These are phyloP conservation scores for Eremothecium sinecaudum DNA, from an alignment of 1,139 yeast genomes.

Conservation along the genomic window DNA sequence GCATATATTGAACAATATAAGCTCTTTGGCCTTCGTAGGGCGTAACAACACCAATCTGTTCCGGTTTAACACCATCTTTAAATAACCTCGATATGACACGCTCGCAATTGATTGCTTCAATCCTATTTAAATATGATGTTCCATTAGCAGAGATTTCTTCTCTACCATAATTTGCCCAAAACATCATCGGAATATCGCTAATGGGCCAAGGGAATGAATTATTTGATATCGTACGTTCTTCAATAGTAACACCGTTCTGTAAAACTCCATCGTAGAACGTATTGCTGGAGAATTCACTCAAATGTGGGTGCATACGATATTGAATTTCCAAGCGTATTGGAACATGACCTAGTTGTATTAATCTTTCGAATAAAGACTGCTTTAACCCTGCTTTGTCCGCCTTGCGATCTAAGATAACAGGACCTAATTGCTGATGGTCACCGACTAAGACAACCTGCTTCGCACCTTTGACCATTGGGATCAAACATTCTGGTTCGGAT, in stretches of 20 bases:
- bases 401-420: constrained; percentile 68
- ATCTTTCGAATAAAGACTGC: constrained; percentile 78
- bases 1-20: constrained; percentile 70
- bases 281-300: constrained; percentile 82
- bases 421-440: constrained; percentile 92
- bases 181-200: constrained; percentile 78
- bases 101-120: constrained; percentile 88
- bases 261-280: constrained; percentile 89
- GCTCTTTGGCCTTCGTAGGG: constrained; percentile 95
- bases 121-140: constrained; percentile 74
- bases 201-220: constrained; percentile 87
- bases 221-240: constrained; percentile 49
- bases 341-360: constrained; percentile 73
- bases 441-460: constrained; percentile 86
- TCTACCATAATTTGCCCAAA: constrained; percentile 84
- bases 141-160: constrained; percentile 84
- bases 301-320: constrained; percentile 87
- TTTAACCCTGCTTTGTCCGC: constrained; percentile 82
- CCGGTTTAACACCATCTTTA: constrained; percentile 69
- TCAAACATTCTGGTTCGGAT: constrained; percentile 81
- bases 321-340: constrained; percentile 87
- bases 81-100: constrained; percentile 65
- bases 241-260: constrained; percentile 81
- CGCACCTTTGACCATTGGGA: constrained; percentile 83
- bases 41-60: constrained; percentile 84